Evolutionary conservation across 768 basidiomycete species (phyloP).

Genomic region (Boletus pseudo-olivaceus): DNA sequence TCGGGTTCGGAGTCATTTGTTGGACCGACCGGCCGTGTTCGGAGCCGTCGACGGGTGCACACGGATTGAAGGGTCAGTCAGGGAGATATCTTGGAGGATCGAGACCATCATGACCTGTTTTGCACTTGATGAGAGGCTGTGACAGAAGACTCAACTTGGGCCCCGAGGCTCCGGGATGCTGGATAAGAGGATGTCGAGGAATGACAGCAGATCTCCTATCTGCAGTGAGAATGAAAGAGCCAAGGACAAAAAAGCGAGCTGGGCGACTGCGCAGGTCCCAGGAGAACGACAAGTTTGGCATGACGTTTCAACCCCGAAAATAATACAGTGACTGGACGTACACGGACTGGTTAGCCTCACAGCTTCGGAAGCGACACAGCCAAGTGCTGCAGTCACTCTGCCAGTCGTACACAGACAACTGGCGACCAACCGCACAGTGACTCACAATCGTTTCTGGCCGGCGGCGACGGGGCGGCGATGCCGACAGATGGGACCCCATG

Average conservation of each 20-base stretch:
- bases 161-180: too few relatives aligned
- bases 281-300: constrained; percentile 2
- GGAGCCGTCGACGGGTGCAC: background rate
- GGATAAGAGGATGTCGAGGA: background rate
- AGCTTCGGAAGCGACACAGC: background rate
- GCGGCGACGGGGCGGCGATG: constrained; percentile 1
- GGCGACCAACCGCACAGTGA: background rate
- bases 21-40: background rate
- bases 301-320: background rate
- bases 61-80: background rate
- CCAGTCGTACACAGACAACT: background rate
- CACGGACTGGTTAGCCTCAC: background rate
- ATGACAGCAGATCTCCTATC: background rate
- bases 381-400: too few relatives aligned
- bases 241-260: background rate
- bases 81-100: too few relatives aligned
- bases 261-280: constrained; percentile 5
- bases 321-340: background rate
- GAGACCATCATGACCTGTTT: too few relatives aligned
- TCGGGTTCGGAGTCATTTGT: too few relatives aligned
- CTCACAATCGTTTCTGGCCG: background rate
- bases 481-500: constrained; percentile 19
- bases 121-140: too few relatives aligned
- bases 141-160: background rate
- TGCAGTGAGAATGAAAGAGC: background rate